Evolutionary conservation across 495 filamentous ascomycete genomes (phyloP), one percentile per base, ranked within the genome.

Genomic region (Trichoderma asperelloides): DNA sequence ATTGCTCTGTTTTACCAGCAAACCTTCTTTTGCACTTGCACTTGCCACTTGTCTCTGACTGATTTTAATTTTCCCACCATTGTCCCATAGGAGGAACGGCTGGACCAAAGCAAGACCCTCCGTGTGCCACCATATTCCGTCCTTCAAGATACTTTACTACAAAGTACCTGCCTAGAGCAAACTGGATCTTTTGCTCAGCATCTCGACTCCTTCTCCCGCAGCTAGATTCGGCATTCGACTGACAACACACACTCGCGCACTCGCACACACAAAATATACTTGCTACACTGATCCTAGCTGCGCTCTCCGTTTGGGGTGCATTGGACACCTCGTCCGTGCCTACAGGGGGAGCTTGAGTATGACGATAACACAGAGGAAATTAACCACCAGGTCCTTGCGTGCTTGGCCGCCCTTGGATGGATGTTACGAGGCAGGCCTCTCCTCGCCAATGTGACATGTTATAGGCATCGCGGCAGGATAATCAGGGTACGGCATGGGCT

Each of bases 321-420:
- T 28, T 30, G 30, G 55, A 60, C 55, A 28, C 55, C 55, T 25
- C 55, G 55, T 30, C 27, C 23, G 55, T 18, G 55, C 55, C 55
- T 15, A 47, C 43, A 47, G n/a, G 55, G 55, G 47, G 3, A 25
- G 47, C 47, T 3, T 9, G 55, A 60, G 23, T 27, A 27, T 13
- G 55, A 18, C 55, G 55, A 60, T 60, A 60, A 60, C 55, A 60
- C 55, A 27, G 49, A 60, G 23, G 55, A 60, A 60, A 60, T 60
- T 60, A 60, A 30, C 21, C 27, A 30, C 55, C 55, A 60, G 55
- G 55, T 30, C n/a, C 23, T 18, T 30, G 55, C 55, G 55, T 13
- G 8, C 55, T 28, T n/a, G 55, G 55, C 23, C 55, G 55, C 55
- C 55, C 55, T 60, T 27, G 2, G 55, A 30, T 12, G 23, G 23